Evolutionary conservation across 2,329 filamentous ascomycete genomes (phyloP).

Genomic region (Fonsecaea monophora): DNA sequence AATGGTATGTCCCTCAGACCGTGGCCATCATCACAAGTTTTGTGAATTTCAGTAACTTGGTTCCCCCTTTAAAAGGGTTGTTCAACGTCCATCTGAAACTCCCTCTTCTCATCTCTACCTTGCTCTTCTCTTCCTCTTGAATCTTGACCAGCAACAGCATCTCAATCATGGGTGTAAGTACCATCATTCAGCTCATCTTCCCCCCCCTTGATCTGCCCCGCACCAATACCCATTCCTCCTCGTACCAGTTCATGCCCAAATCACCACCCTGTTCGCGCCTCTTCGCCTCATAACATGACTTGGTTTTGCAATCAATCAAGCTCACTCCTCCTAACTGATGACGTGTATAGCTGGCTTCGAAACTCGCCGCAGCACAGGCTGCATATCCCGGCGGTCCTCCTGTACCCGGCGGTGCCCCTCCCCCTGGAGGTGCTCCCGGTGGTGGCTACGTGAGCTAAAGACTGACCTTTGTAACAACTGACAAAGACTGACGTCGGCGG

Average conservation of each 20-base stretch:
- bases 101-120: slow-evolving; percentile 8
- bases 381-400: slow-evolving; percentile 44
- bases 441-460: slow-evolving; percentile 61
- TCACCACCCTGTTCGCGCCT: slow-evolving; percentile 10
- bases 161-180: slow-evolving; percentile 41
- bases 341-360: slow-evolving; percentile 45
- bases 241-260: slow-evolving; percentile 13
- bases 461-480: not conserved
- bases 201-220: slow-evolving; percentile 26
- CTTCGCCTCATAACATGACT: slow-evolving; percentile 6
- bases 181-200: slow-evolving; percentile 8
- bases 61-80: not conserved
- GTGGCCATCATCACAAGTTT: not conserved
- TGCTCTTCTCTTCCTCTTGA: not conserved
- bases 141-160: slow-evolving; percentile 8
- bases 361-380: slow-evolving; percentile 48
- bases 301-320: slow-evolving; percentile 11
- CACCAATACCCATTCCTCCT: slow-evolving; percentile 14
- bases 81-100: not conserved
- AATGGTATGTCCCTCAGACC: not conserved
- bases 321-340: slow-evolving; percentile 31
- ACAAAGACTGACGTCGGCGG: slow-evolving; percentile 9
- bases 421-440: slow-evolving; percentile 38
- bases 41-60: not conserved
- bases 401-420: slow-evolving; percentile 35